A percentile compares a stretch with the other conserved stretches of the same genome.
phyloP scores from a whole-genome alignment of 129 eudicot genomes.

The Artemisia argyi region DNA sequence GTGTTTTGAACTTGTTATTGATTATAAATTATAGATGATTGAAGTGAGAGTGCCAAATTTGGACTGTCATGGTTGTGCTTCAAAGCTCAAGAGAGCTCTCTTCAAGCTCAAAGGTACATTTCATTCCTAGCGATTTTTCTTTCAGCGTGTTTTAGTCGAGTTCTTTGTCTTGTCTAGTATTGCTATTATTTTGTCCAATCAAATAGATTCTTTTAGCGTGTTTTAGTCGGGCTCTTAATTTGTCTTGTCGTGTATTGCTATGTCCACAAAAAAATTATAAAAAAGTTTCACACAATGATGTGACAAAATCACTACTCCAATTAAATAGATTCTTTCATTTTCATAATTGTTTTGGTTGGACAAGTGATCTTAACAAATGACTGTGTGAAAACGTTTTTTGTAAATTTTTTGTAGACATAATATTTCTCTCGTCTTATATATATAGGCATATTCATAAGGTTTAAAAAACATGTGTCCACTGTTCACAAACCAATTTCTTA shows the following conservation, averaged over 20 bases:
- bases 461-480: no score
- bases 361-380: no score
- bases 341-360: no score
- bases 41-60: constrained; percentile 79
- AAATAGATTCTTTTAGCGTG: neutral
- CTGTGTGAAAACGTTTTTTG: no score
- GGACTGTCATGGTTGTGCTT: constrained; percentile 62
- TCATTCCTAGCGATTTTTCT: neutral
- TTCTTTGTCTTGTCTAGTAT: neutral
- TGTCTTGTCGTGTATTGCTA: neutral
- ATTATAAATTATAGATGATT: constrained; percentile 48
- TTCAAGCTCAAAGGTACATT: constrained; percentile 61
- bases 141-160: neutral
- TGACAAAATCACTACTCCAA: no score
- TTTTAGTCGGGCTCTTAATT: neutral
- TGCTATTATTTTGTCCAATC: neutral
- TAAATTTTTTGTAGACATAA: no score
- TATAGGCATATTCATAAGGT: no score
- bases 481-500: no score
- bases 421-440: no score
- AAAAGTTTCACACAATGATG: no score
- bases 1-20: neutral
- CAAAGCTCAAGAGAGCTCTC: constrained; percentile 55
- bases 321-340: no score
- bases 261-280: neutral